Evolutionary conservation across 768 basidiomycete genomes (phyloP).

Genomic region (Suillus subaureus): DNA sequence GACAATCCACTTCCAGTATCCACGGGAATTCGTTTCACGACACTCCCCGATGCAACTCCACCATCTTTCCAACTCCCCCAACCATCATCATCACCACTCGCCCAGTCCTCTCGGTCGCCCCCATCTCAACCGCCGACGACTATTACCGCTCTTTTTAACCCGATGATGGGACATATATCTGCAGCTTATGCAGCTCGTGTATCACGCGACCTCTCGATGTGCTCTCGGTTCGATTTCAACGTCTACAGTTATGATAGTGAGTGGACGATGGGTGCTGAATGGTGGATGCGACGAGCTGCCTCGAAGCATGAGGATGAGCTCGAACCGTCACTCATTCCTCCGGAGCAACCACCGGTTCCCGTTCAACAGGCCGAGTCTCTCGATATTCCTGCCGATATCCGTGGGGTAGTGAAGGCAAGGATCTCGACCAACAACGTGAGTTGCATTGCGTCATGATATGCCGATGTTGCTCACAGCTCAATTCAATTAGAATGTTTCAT

Average conservation of each 20-base stretch:
- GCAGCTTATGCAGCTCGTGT: conserved; percentile 90
- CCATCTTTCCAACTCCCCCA: conserved; percentile 59
- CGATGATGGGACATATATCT: conserved; percentile 93
- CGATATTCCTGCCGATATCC: conserved; percentile 42
- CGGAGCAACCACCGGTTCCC: conserved; percentile 13
- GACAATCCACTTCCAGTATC: conserved; percentile 58
- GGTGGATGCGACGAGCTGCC: conserved; percentile 77
- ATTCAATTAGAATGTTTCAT: conserved; percentile 69
- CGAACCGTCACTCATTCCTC: neutral
- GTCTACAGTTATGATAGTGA: conserved; percentile 97
- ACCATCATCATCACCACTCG: conserved; percentile 39
- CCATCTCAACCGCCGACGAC: conserved; percentile 86
- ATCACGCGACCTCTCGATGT: conserved; percentile 81
- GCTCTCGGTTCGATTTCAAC: conserved; percentile 94
- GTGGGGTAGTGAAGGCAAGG: conserved; percentile 87
- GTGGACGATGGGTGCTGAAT: conserved; percentile 93
- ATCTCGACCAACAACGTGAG: conserved; percentile 88
- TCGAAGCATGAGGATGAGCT: conserved; percentile 15
- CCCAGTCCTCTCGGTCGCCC: conserved; percentile 30
- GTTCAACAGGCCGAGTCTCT: conserved; percentile 3
- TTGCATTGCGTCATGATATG: conserved; percentile 10
- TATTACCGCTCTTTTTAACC: conserved; percentile 92
- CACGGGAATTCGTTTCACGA: conserved; percentile 92
- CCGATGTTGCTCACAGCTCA: conserved; percentile 7
- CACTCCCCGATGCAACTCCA: conserved; percentile 77